phyloP scores from a whole-genome alignment of 164 flowering plant genomes.

The Tinospora cordifolia region DNA sequence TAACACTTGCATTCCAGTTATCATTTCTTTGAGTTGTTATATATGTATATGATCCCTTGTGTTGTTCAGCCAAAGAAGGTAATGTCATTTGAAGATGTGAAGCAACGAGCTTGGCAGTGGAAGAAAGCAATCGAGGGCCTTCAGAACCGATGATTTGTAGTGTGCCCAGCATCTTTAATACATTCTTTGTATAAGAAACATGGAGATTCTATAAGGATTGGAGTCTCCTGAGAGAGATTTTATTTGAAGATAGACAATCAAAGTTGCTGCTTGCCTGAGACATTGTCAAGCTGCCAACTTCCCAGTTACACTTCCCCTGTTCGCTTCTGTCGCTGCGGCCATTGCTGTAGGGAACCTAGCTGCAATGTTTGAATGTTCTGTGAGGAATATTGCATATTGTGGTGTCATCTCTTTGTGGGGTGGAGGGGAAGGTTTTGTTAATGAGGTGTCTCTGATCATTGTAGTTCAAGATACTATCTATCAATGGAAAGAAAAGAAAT shows the following conservation, averaged over 20 bases:
- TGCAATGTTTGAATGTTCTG: not conserved
- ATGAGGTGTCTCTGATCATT: not conserved
- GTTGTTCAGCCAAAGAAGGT: conserved; percentile 86
- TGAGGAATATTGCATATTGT: not conserved
- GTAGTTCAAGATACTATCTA: not conserved
- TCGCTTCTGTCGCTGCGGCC: not conserved
- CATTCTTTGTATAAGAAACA: conserved; percentile 9
- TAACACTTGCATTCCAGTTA: not conserved
- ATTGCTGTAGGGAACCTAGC: not conserved
- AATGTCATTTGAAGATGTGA: conserved; percentile 75
- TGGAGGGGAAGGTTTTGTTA: not conserved
- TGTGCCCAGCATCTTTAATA: not conserved
- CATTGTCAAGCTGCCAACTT: not conserved
- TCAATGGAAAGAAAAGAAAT: not conserved
- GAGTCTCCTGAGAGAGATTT: conserved; percentile 5
- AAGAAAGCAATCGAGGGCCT: conserved; percentile 87
- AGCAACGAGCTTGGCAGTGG: conserved; percentile 93
- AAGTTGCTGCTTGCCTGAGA: not conserved
- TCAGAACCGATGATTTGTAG: conserved; percentile 56
- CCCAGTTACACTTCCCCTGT: not conserved
- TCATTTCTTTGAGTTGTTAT: not conserved
- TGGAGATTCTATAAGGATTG: conserved; percentile 3
- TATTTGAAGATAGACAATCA: conserved; percentile 5
- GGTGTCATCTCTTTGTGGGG: conserved; percentile 1
- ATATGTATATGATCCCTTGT: not conserved